phyloP scores from a whole-genome alignment of 257 asterid genomes.

The Capsicum baccatum region DNA sequence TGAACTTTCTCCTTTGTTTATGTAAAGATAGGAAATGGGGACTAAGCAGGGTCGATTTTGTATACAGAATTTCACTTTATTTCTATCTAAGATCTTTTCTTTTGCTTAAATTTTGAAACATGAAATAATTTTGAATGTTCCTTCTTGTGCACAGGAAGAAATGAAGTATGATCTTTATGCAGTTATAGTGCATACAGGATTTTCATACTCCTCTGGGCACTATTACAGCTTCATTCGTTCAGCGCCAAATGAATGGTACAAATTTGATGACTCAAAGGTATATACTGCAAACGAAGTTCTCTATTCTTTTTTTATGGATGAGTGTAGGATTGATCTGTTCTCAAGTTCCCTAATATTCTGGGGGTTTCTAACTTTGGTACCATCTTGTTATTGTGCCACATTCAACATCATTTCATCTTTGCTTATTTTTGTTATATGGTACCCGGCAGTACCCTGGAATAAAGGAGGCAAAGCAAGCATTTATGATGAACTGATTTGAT shows the following conservation, averaged over 20 bases:
- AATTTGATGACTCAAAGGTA: conserved; percentile 87
- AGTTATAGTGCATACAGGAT: conserved; percentile 82
- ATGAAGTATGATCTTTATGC: conserved; percentile 77
- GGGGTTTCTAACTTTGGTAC: not conserved
- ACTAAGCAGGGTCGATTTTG: conserved; percentile 6
- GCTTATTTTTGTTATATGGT: not conserved
- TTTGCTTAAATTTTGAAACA: not conserved
- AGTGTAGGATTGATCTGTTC: not conserved
- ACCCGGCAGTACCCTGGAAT: not conserved
- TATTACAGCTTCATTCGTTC: conserved; percentile 76
- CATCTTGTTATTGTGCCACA: not conserved
- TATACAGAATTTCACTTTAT: not conserved
- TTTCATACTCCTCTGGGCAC: conserved; percentile 79
- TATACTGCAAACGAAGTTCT: not conserved
- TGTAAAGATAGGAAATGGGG: not conserved
- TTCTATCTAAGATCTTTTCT: not conserved
- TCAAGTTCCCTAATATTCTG: not conserved
- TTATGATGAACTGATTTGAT: conserved; percentile 22
- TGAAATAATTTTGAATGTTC: not conserved
- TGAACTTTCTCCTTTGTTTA: not conserved
- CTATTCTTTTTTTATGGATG: not conserved
- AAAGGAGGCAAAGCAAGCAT: not conserved
- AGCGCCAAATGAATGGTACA: conserved; percentile 73
- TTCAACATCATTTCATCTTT: not conserved
- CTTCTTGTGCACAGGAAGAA: conserved; percentile 54